A percentile compares a stretch with the other conserved stretches of the same genome.
Evolutionary conservation across 805 yeast genomes (phyloP).

Genomic region (Candida sonorensis): DNA sequence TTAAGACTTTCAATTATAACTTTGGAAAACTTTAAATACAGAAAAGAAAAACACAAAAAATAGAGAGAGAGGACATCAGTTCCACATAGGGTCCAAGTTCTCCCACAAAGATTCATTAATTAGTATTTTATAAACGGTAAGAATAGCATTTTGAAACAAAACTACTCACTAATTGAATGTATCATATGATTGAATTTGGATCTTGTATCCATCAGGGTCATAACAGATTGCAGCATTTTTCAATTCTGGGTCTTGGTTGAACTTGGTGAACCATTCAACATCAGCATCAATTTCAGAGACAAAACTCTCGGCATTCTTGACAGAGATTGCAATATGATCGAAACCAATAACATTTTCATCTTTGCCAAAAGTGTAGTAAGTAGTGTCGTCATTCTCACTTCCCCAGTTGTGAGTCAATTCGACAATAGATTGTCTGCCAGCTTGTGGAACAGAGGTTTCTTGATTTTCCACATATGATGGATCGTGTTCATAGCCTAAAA

Average conservation of each 20-base stretch:
- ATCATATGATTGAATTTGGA: slow-evolving; percentile 49
- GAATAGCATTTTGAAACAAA: slow-evolving; percentile 1
- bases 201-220: slow-evolving; percentile 88
- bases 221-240: slow-evolving; percentile 62
- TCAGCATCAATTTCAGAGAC: slow-evolving; percentile 44
- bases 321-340: slow-evolving; percentile 77
- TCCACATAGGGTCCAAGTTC: too few relatives aligned
- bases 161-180: slow-evolving; percentile 17
- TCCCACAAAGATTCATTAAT: too few relatives aligned
- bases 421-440: slow-evolving; percentile 57
- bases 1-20: too few relatives aligned
- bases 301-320: slow-evolving; percentile 52
- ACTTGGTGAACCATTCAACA: slow-evolving; percentile 52
- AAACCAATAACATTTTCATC: slow-evolving; percentile 63
- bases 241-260: slow-evolving; percentile 43
- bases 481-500: slow-evolving; percentile 64
- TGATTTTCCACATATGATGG: slow-evolving; percentile 36
- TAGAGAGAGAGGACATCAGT: too few relatives aligned
- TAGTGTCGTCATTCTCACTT: slow-evolving; percentile 68
- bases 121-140: background rate
- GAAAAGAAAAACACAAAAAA: too few relatives aligned
- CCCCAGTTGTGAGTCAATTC: slow-evolving; percentile 97
- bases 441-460: slow-evolving; percentile 27
- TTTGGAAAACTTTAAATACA: too few relatives aligned
- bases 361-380: slow-evolving; percentile 75